Percentiles rank a stretch among this genome's conserved stretches.
These are phyloP conservation scores for Fusarium neocosmosporiellum DNA, from an alignment of 2,329 filamentous ascomycete species.

Conservation along the genomic window DNA sequence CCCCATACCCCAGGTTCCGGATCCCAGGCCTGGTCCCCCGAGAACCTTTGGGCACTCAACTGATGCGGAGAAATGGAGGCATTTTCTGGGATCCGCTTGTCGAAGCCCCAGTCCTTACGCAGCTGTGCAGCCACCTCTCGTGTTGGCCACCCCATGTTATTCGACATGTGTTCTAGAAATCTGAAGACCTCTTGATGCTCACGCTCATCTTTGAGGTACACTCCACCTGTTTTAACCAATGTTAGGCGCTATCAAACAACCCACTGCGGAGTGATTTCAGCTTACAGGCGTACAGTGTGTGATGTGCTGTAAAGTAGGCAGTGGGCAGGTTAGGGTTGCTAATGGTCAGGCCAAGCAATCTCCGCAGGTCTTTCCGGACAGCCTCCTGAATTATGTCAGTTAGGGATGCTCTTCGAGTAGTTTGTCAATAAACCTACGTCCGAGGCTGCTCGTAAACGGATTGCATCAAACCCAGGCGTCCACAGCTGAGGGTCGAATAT, in stretches of 20 bases:
- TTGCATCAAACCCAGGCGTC: conserved; percentile 39
- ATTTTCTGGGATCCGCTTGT: conserved; percentile 13
- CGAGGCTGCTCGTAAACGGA: conserved; percentile 26
- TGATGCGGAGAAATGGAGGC: conserved; percentile 15
- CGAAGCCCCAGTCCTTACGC: conserved; percentile 22
- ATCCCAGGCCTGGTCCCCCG: conserved; percentile 15
- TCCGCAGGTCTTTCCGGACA: conserved; percentile 37
- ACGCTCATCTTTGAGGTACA: conserved; percentile 19
- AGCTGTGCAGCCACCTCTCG: conserved; percentile 18
- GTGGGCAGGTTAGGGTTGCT: conserved; percentile 42
- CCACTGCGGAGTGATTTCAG: not conserved
- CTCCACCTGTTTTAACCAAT: conserved; percentile 17
- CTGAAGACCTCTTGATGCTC: conserved; percentile 22
- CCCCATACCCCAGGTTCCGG: conserved; percentile 15
- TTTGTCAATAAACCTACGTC: conserved; percentile 19
- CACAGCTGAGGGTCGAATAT: conserved; percentile 52
- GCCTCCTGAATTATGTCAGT: conserved; percentile 23
- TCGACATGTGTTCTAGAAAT: conserved; percentile 27
- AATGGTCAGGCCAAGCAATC: conserved; percentile 41
- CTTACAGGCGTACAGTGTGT: conserved; percentile 42
- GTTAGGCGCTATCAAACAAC: not conserved
- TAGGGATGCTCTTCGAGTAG: too few species aligned
- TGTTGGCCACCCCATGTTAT: conserved; percentile 29
- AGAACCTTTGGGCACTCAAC: not conserved
- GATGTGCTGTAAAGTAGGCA: conserved; percentile 42